Base-by-base conservation (phyloP, 805 yeast species). In the Wickerhamiella australiensis region DNA sequence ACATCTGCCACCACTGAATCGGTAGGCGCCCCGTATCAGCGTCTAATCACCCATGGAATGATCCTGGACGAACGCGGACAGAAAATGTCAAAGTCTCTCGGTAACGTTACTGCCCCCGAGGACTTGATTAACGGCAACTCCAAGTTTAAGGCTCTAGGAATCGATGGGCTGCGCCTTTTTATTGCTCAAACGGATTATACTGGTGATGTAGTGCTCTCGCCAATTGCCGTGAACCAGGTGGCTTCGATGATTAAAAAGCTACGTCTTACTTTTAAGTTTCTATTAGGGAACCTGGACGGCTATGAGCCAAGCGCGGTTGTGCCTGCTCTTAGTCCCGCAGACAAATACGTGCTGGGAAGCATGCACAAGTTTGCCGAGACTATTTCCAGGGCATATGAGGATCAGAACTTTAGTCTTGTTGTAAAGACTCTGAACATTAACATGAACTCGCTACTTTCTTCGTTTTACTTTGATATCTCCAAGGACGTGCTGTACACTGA, bases 1-100 rank as follows among this genome's bases (percentile, higher is more conserved):
- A n/a, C n/a, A n/a, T n/a, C n/a, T n/a, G n/a, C n/a, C n/a, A n/a
- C n/a, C n/a, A n/a, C n/a, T n/a, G 9, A 25, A 12, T n/a, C 33
- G 6, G 33, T 29, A 4, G 55, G 68, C 0, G 78, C 84, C 0
- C 97, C 98, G 0, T 92, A 76, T 65, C 74, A 74, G 52, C 71
- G 74, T 21, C 75, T 92, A 33, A 74, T 92, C 23, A 92, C 98
- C 0, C 98, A 92, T 64, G 99, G 99, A 0, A 92, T 92, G 61
- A 82, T 85, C 0, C 67, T 92, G 52, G 98, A 92, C 66, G 85
- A 79, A 55, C 76, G 80, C 53, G 90, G 92, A 15, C 74, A 75
- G 50, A 92, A 92, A 59, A 90, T 90, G 97, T 88, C 96, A 3
- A 92, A 92, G 61, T 85, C 96, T 0, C 66, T 83, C 35, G 96